A percentile compares a stretch with the other conserved stretches of the same genome.
phyloP scores from a whole-genome alignment of 1,284 basidiomycete genomes.

The Inonotus hispidus region DNA sequence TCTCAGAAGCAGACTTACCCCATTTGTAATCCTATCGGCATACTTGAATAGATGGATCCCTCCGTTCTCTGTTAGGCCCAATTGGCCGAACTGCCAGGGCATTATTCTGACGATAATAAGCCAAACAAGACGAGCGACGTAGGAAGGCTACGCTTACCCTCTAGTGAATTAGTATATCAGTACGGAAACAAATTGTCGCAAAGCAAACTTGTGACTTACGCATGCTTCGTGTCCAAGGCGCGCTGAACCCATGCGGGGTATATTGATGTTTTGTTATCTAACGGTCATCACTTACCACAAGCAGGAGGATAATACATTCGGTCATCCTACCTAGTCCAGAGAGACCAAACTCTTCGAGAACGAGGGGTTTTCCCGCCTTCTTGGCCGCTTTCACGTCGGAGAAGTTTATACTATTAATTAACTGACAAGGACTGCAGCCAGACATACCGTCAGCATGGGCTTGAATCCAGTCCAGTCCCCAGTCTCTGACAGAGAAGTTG shows the following conservation, averaged over 20 bases:
- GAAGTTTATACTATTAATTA: not conserved
- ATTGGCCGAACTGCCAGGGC: conserved; percentile 53
- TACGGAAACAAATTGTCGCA: not conserved
- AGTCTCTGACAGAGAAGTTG: conserved; percentile 43
- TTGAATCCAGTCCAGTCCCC: conserved; percentile 51
- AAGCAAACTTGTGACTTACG: conserved; percentile 30
- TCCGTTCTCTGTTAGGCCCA: conserved; percentile 44
- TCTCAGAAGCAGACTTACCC: conserved; percentile 25
- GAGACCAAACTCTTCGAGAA: conserved; percentile 54
- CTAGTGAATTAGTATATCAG: not conserved
- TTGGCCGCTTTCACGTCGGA: conserved; percentile 33
- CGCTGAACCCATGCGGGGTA: conserved; percentile 47
- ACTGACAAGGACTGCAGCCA: not conserved
- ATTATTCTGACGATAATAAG: conserved; percentile 36
- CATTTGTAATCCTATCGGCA: conserved; percentile 43
- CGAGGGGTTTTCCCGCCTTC: conserved; percentile 43
- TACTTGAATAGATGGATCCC: conserved; percentile 53
- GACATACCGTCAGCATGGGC: conserved; percentile 40
- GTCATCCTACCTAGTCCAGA: conserved; percentile 33
- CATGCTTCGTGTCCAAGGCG: conserved; percentile 45
- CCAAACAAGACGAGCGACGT: not conserved
- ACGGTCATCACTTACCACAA: not conserved
- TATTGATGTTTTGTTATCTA: conserved; percentile 45
- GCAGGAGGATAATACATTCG: not conserved
- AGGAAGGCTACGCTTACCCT: not conserved